Conservation (phyloP, 345 rosid genomes). For the Sonneratia alba region DNA sequence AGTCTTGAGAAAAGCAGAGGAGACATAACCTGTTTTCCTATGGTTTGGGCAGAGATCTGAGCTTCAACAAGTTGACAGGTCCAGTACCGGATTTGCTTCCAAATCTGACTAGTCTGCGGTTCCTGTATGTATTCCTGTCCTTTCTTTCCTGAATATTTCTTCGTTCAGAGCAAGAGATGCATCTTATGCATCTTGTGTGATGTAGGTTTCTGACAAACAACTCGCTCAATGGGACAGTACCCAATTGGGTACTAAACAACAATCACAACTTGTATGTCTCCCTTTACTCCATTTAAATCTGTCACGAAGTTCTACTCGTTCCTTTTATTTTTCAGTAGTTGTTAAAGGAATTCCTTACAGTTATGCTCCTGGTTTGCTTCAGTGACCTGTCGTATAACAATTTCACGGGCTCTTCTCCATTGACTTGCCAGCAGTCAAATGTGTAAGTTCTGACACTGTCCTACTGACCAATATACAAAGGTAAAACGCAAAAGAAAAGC, state of each 20-base stretch:
- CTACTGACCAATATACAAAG: too few relatives aligned
- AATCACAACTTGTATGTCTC: conserved; percentile 30
- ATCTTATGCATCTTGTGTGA: neutral
- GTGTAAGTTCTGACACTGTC: conserved; percentile 33
- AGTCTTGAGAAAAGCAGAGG: neutral
- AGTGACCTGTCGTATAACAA: conserved; percentile 90
- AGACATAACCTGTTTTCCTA: neutral
- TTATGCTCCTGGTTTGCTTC: conserved; percentile 1
- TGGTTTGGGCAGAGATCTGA: conserved; percentile 50
- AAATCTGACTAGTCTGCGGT: conserved; percentile 1
- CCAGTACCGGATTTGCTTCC: conserved; percentile 27
- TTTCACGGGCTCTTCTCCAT: conserved; percentile 35
- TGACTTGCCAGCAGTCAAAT: conserved; percentile 27
- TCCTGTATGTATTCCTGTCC: conserved; percentile 33
- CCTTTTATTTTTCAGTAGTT: too few relatives aligned
- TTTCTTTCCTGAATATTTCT: neutral
- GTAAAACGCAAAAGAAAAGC: too few relatives aligned
- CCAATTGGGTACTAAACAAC: conserved; percentile 32
- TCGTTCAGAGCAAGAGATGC: neutral
- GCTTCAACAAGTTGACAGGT: conserved; percentile 65
- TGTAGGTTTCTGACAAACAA: conserved; percentile 68
- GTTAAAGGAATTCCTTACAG: neutral
- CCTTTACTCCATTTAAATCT: conserved; percentile 4
- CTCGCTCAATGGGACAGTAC: conserved; percentile 56
- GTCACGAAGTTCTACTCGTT: neutral